Evolutionary conservation across 768 basidiomycete genomes (phyloP), one percentile per base, ranked within the genome.

Genomic region (Hortiboletus campestris): DNA sequence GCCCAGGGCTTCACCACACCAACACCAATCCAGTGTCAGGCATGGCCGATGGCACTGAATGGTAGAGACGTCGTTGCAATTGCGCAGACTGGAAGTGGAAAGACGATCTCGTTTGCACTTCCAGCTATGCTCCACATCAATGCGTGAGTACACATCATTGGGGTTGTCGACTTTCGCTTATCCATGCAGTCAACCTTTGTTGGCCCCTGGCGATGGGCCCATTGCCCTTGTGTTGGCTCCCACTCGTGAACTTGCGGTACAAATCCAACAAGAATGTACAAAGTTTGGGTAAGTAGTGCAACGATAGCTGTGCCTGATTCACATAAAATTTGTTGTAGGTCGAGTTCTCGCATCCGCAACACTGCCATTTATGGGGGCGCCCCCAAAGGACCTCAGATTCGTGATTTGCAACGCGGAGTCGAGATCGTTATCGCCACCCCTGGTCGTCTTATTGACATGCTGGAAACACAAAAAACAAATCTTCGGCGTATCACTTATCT

Each of bases 351-450:
- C 56, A 98, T 98, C 66, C 91, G 96, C 55, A 98, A 98, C 75
- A 98, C 96, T 22, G 97, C 96, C 46, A 94, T 99, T 63, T 99
- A 98, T 71, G 97, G 97, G 53, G 97, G 97, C 74, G 97, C 96
- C 0, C 95, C 97, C 25, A 99, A 99, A 72, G 97, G 97, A 8
- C 94, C 91, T 29, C 97, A 99, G 75, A 97, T 98, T 64, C 91
- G 97, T 61, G 97, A 99, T 73, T 78, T 99, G 51, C 94, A 95
- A 71, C 89, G 95, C 51, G 97, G 97, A 47, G 94, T 96, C 12
- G 97, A 99, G 73, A 86, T 99, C 55, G 94, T 96, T 59, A 98
- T 99, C 63, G 97, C 97, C n/a, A 99, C 97, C n/a, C 97, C 97
- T 10, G 97, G 97, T 66, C 94, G 97, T 61, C 79, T 99, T 62